phyloP scores from a whole-genome alignment of 2,329 filamentous ascomycete species.

The Arachnopeziza araneosa region DNA sequence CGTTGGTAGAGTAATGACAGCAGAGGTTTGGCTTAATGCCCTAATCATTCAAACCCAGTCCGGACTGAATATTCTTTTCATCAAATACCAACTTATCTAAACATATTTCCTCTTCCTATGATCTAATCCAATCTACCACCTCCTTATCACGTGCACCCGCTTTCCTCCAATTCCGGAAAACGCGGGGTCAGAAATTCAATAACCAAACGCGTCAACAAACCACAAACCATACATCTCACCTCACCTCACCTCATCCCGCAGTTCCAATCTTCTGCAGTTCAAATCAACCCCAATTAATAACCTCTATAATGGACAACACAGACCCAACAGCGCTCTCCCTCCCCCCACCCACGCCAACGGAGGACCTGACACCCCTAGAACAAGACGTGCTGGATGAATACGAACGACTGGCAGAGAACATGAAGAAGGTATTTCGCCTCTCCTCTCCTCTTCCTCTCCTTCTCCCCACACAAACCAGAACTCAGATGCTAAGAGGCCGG shows the following conservation, averaged over 20 bases:
- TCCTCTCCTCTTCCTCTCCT: neutral
- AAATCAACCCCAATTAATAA: neutral
- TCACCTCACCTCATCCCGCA: no score
- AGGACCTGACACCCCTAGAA: slow-evolving; percentile 71
- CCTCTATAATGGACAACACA: neutral
- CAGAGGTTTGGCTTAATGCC: no score
- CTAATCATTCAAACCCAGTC: no score
- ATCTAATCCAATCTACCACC: neutral
- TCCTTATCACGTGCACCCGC: neutral
- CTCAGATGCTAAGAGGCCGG: neutral
- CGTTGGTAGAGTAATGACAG: no score
- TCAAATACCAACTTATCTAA: neutral
- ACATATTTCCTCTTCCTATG: neutral
- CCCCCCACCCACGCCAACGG: slow-evolving; percentile 27
- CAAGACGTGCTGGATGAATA: slow-evolving; percentile 96
- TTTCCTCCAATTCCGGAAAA: neutral
- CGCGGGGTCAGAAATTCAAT: neutral
- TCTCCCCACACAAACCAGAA: neutral
- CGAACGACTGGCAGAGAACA: slow-evolving; percentile 76
- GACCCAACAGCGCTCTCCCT: slow-evolving; percentile 1
- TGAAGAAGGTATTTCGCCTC: slow-evolving; percentile 64
- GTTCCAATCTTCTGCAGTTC: no score
- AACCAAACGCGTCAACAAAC: neutral
- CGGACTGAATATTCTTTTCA: no score
- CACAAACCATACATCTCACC: no score